These are phyloP conservation scores for Macrophomina phaseolina DNA, from an alignment of 2,329 filamentous ascomycete genomes.

Conservation along the genomic window DNA sequence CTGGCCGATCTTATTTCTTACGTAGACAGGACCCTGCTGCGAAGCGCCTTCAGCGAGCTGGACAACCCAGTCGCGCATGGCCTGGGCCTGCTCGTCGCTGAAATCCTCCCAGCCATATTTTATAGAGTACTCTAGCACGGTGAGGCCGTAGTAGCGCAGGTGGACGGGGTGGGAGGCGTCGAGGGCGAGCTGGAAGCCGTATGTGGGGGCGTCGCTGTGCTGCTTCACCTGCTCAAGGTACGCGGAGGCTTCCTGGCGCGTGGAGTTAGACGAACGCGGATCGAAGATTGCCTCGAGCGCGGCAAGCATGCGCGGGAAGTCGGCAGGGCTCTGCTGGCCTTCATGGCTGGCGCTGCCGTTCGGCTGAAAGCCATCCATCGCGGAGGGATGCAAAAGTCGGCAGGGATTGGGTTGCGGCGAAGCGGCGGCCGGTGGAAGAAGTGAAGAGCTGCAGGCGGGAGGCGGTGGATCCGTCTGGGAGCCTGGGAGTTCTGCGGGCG, in stretches of 20 bases:
- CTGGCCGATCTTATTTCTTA: slow-evolving; percentile 92
- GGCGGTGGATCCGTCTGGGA: slow-evolving; percentile 18
- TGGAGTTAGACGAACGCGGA: slow-evolving; percentile 78
- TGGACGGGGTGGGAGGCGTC: slow-evolving; percentile 77
- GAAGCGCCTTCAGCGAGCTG: slow-evolving; percentile 75
- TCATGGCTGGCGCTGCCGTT: slow-evolving; percentile 32
- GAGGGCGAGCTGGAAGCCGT: slow-evolving; percentile 82
- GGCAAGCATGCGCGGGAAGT: slow-evolving; percentile 73
- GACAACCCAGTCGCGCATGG: slow-evolving; percentile 77
- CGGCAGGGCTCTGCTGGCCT: slow-evolving; percentile 29
- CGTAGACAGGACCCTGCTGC: slow-evolving; percentile 76
- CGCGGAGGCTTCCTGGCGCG: slow-evolving; percentile 79
- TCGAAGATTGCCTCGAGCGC: slow-evolving; percentile 89
- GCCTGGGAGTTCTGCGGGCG: slow-evolving; percentile 6
- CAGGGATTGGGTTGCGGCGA: slow-evolving; percentile 15
- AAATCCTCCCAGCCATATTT: slow-evolving; percentile 83
- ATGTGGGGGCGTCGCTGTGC: slow-evolving; percentile 76
- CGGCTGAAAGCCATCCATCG: slow-evolving; percentile 22
- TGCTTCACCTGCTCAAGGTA: slow-evolving; percentile 88
- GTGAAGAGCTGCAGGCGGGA: background rate
- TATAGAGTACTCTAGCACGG: slow-evolving; percentile 87
- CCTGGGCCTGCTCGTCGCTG: slow-evolving; percentile 67
- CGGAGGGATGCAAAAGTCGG: background rate
- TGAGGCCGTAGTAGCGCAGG: slow-evolving; percentile 92
- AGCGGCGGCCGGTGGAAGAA: background rate